Base-by-base conservation (phyloP, 495 filamentous ascomycete genomes). In the Neurospora sublineolata region DNA sequence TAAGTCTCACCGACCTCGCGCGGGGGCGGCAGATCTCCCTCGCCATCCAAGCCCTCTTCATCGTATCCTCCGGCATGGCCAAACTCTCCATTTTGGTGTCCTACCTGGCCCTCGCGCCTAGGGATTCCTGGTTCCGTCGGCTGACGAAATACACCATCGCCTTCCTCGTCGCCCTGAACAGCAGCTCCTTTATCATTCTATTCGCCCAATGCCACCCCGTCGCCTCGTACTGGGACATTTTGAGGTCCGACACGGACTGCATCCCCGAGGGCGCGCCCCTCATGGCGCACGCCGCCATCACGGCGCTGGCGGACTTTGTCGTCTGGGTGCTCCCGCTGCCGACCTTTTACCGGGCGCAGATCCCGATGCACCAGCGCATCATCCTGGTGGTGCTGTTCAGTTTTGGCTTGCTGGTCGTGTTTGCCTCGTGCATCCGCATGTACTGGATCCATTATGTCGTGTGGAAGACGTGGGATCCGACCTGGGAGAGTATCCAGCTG, bases 21-120 rank as follows among this genome's bases (percentile, higher is more conserved):
- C 11, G 42, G 10, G 74, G 75, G 4, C 73, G 78, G 0, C 69
- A 79, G 16, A 71, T 80, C 12, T 80, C 78, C 46, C 67, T 80
- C 8, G 77, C 78, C n/a, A 75, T 38, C 3, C 78, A 80, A 70
- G 69, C 68, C 18, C 20, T 79, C 52, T 80, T 80, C 27, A n/a
- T 79, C 14, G 44, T 74, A 1, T 71, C 76, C 18, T 77, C 77
- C 1, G 40, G 76, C 10, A 39, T 84, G 16, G 82, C 83, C 10
- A 87, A 87, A 69, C 39, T 85, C 23, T 85, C 84, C 33, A 85
- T 87, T 39, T 79, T 88, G 2, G 73, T 81, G 42, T 84, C 83
- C 73, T 88, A 87, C 75, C 77, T 86, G 11, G 83, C 84, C 44
- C 79, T 88, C 41, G 86, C 86, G 39, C 81, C 82, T 8, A 72